These are phyloP conservation scores for Syzygium aromaticum DNA, from an alignment of 345 rosid genomes.

Conservation along the genomic window DNA sequence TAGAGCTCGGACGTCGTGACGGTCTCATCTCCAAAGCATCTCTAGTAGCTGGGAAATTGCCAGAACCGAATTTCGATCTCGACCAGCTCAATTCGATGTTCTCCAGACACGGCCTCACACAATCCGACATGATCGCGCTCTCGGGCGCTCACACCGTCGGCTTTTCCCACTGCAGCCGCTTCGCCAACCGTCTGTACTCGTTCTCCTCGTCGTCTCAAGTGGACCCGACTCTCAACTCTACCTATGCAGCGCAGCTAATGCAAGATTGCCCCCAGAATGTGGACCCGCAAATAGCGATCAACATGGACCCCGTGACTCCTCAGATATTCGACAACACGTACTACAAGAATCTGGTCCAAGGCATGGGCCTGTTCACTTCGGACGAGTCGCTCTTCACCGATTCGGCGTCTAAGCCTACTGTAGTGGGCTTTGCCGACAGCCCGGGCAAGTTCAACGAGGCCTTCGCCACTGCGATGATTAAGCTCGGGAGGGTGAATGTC, in stretches of 20 bases:
- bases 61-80: constrained; percentile 49
- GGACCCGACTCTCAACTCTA: constrained; percentile 56
- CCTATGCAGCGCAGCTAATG: constrained; percentile 53
- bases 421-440: constrained; percentile 46
- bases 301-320: constrained; percentile 56
- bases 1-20: constrained; percentile 82
- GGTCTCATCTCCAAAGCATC: constrained; percentile 60
- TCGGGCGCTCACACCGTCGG: constrained; percentile 93
- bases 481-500: constrained; percentile 68
- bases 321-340: constrained; percentile 52
- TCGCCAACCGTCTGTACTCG: constrained; percentile 52
- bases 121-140: constrained; percentile 76
- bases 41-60: constrained; percentile 55
- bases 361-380: constrained; percentile 69
- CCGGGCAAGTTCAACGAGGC: constrained; percentile 47
- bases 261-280: constrained; percentile 35
- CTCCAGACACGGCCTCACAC: constrained; percentile 39
- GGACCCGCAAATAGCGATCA: constrained; percentile 39
- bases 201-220: constrained; percentile 42
- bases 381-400: constrained; percentile 54
- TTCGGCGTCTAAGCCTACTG: constrained; percentile 39
- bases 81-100: constrained; percentile 38
- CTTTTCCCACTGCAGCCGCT: constrained; percentile 73
- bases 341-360: constrained; percentile 57
- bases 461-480: constrained; percentile 54